These are phyloP conservation scores for Galerina sulciceps DNA, from an alignment of 768 basidiomycete genomes.

Conservation along the genomic window DNA sequence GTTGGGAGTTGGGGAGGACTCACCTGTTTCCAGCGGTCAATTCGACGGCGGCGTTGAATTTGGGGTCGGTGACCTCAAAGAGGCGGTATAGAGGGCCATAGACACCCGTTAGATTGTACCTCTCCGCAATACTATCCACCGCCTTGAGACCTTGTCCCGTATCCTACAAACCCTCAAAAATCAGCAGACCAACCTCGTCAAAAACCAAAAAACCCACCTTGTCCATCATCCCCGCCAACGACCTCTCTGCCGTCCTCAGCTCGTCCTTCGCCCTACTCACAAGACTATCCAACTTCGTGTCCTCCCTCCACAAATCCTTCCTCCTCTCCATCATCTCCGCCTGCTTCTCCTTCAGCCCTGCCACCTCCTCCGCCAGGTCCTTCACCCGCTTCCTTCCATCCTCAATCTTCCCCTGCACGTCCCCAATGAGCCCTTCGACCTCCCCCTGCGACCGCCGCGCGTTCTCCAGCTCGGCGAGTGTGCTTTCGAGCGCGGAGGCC, in stretches of 20 bases:
- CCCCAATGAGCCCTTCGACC: constrained; percentile 61
- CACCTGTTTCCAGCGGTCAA: constrained; percentile 96
- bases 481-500: constrained; percentile 53
- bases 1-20: background rate
- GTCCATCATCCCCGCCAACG: constrained; percentile 92
- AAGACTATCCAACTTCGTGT: constrained; percentile 82
- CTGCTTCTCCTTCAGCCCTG: constrained; percentile 66
- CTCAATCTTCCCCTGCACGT: constrained; percentile 61
- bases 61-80: constrained; percentile 86
- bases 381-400: constrained; percentile 63
- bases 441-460: constrained; percentile 53
- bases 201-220: constrained; percentile 55
- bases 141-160: constrained; percentile 88
- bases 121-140: constrained; percentile 81
- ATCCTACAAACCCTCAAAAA: constrained; percentile 55
- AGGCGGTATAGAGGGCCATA: constrained; percentile 94
- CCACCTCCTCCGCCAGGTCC: constrained; percentile 65
- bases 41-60: constrained; percentile 92
- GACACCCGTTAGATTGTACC: constrained; percentile 78
- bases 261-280: constrained; percentile 81
- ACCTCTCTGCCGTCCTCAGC: constrained; percentile 78
- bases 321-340: constrained; percentile 75
- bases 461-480: constrained; percentile 52
- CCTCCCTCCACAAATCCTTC: constrained; percentile 95
- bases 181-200: background rate